Evolutionary conservation across 352 stramenopile species (phyloP), one percentile per base, ranked within the genome.

Genomic region (Pythium phragmitis): DNA sequence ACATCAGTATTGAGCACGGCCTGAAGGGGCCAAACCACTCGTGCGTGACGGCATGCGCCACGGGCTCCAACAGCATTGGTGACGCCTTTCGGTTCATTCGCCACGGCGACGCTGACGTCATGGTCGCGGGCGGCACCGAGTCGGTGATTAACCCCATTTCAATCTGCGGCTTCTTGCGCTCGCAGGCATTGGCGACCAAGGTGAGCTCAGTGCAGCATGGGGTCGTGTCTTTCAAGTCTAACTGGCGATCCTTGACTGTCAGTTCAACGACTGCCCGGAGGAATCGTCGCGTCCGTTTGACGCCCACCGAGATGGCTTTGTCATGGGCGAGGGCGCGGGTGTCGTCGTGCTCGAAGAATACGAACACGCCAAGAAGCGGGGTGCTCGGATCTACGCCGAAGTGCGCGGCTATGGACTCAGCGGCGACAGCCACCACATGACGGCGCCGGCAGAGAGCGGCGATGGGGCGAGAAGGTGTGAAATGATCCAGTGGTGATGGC

Each of bases 121-220:
- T 99, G 95, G 67, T 99, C 53, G 96, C 94, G 0, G 98, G 98
- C 41, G 97, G 97, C 47, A 96, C 92, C 9, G 98, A 99, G 76
- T 82, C 94, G 2, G 95, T 80, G 37, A 89, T 99, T 34, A 96
- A 98, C 58, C 84, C 91, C 36, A 83, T 99, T 37, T 88, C 86
- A 3, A 76, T 99, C 41, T 96, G 85, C 39, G 98, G 94, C 11
- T 99, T 99, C 71, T 77, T 91, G 36, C 82, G 96, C 19, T 88
- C 98, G n/a, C 92, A 98, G 43, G 97, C 97, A 17, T 77, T 99
- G 3, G 97, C 90, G 7, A 96, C 85, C 3, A 93, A 94, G 76
- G 86, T 92, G 19, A 50, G n/a, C 4, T 16, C 14, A 7, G 12
- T 7, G 39, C 39, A 42, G 39, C 14, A 17, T 46, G 17, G 7